A percentile compares a stretch with the other conserved stretches of the same genome.
Evolutionary conservation across 257 asterid species (phyloP).

Genomic region (Rubia yunnanensis): DNA sequence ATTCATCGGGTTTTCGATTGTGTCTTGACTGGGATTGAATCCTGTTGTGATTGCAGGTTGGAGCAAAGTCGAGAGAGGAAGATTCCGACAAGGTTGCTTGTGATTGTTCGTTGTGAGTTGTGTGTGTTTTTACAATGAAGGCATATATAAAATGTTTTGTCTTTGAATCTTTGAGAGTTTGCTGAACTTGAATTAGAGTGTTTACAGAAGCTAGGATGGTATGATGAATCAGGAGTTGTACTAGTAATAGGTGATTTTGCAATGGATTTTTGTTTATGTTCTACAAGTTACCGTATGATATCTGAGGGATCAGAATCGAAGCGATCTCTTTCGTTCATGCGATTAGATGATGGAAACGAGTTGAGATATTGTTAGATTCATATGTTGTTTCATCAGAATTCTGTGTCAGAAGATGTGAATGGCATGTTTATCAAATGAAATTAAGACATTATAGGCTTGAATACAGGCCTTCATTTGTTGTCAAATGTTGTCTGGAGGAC

Average conservation of each 20-base stretch:
- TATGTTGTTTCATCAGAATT: neutral
- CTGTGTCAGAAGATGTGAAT: too few relatives aligned
- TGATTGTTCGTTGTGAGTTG: conserved; percentile 38
- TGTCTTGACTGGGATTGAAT: neutral
- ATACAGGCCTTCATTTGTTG: too few relatives aligned
- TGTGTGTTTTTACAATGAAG: conserved; percentile 19
- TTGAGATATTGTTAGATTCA: neutral
- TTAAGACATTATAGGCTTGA: neutral
- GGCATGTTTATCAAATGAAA: too few relatives aligned
- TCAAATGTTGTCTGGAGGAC: too few relatives aligned
- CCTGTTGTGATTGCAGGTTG: conserved; percentile 27
- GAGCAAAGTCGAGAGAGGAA: conserved; percentile 20
- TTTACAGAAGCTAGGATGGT: neutral
- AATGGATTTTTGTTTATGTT: neutral
- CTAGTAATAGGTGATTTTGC: neutral
- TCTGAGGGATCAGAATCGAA: neutral
- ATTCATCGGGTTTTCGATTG: neutral
- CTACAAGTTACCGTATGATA: neutral
- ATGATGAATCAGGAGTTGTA: conserved; percentile 6
- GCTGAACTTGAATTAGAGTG: neutral
- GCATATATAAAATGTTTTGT: conserved; percentile 4
- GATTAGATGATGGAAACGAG: neutral
- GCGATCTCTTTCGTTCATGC: neutral
- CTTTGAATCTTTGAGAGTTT: conserved; percentile 18
- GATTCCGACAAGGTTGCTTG: conserved; percentile 30